These are phyloP conservation scores for Lomentospora prolificans DNA, from an alignment of 2,329 filamentous ascomycete species.

Conservation along the genomic window DNA sequence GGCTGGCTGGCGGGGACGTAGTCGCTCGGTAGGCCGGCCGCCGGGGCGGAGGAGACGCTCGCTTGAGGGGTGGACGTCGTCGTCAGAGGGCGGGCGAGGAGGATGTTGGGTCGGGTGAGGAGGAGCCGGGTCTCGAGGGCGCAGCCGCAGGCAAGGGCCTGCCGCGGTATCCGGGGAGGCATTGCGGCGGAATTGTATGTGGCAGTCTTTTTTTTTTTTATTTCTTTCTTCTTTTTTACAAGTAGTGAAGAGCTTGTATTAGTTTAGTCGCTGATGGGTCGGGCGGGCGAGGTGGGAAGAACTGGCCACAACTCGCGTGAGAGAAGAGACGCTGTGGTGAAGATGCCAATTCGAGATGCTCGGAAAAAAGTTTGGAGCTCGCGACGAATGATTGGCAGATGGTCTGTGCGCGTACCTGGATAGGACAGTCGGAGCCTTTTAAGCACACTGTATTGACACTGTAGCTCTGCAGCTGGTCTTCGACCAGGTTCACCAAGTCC, in stretches of 20 bases:
- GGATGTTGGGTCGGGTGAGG: neutral
- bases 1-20: constrained; percentile 64
- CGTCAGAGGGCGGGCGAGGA: constrained; percentile 14
- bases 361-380: constrained; percentile 1
- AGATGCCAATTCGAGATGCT: neutral
- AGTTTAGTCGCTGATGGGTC: too few species aligned
- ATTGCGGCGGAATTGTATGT: neutral
- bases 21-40: constrained; percentile 29
- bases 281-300: too few species aligned
- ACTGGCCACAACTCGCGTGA: too few species aligned
- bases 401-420: neutral
- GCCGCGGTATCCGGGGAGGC: constrained; percentile 5
- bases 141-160: neutral
- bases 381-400: neutral
- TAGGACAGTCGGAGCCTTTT: neutral
- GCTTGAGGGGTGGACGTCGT: constrained; percentile 16
- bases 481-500: neutral
- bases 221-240: too few species aligned
- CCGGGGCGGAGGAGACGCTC: constrained; percentile 15
- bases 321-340: neutral
- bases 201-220: too few species aligned
- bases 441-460: neutral
- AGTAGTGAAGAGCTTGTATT: too few species aligned
- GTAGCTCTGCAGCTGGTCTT: neutral
- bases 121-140: neutral